A percentile compares a stretch with the other conserved stretches of the same genome.
Evolutionary conservation across 768 basidiomycete genomes (phyloP).

Genomic region (Tricholomella constricta): DNA sequence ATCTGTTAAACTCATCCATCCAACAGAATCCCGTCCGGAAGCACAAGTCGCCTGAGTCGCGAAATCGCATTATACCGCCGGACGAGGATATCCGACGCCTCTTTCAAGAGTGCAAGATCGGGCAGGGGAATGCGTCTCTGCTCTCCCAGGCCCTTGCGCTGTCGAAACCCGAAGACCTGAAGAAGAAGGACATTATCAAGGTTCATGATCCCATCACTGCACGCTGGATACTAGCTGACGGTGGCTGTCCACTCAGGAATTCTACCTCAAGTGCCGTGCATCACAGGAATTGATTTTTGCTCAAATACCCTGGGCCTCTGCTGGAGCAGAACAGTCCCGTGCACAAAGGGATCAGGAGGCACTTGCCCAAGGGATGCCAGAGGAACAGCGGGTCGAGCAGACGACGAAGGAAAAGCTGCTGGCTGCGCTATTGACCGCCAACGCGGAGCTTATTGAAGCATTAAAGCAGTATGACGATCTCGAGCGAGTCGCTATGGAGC

Average conservation of each 20-base stretch:
- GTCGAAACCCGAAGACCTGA: conserved; percentile 71
- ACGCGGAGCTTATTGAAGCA: conserved; percentile 69
- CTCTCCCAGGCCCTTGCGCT: conserved; percentile 70
- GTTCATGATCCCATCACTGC: conserved; percentile 27
- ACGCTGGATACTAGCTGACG: background rate
- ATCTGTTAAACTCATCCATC: conserved; percentile 1
- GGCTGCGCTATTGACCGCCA: conserved; percentile 69
- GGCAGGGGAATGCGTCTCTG: conserved; percentile 75
- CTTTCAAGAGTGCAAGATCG: conserved; percentile 85
- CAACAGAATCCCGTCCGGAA: conserved; percentile 31
- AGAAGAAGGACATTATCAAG: conserved; percentile 63
- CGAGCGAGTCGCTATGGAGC: conserved; percentile 63
- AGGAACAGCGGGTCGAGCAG: conserved; percentile 39
- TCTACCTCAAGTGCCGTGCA: conserved; percentile 72
- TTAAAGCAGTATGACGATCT: conserved; percentile 79
- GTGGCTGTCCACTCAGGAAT: conserved; percentile 61
- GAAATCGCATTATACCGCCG: conserved; percentile 57
- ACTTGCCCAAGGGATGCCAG: conserved; percentile 19
- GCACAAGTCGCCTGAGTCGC: conserved; percentile 36
- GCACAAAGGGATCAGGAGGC: conserved; percentile 28
- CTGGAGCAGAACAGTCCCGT: conserved; percentile 75
- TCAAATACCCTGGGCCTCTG: conserved; percentile 90
- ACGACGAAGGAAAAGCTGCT: conserved; percentile 79
- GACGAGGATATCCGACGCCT: conserved; percentile 86
- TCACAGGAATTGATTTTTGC: conserved; percentile 85